A percentile compares a stretch with the other conserved stretches of the same genome.
These are phyloP conservation scores for Metarhizium humberi DNA, from an alignment of 2,329 filamentous ascomycete species.

Conservation along the genomic window DNA sequence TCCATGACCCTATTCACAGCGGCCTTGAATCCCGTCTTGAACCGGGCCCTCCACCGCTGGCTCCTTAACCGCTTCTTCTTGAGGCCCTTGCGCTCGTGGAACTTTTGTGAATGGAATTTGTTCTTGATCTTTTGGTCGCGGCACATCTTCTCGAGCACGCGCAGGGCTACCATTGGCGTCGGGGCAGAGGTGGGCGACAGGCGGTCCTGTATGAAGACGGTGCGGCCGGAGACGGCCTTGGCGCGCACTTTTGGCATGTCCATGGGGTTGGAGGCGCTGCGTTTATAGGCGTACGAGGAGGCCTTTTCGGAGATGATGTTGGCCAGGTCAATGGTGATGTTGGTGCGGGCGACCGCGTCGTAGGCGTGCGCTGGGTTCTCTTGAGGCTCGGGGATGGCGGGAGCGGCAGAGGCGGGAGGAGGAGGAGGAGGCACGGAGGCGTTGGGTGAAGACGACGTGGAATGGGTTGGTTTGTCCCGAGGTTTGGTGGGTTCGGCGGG, in stretches of 20 bases:
- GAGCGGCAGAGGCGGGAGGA: slow-evolving; percentile 9
- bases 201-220: slow-evolving; percentile 26
- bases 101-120: slow-evolving; percentile 52
- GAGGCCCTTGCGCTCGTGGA: slow-evolving; percentile 65
- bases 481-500: slow-evolving; percentile 8
- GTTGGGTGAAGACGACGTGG: slow-evolving; percentile 4
- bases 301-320: slow-evolving; percentile 24
- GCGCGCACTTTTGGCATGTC: slow-evolving; percentile 19
- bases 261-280: slow-evolving; percentile 14
- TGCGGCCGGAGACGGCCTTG: slow-evolving; percentile 26
- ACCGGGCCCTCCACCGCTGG: slow-evolving; percentile 59
- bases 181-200: slow-evolving; percentile 18
- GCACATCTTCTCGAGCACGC: slow-evolving; percentile 28
- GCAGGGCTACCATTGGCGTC: slow-evolving; percentile 36
- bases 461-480: not conserved
- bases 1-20: slow-evolving; percentile 56
- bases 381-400: not conserved
- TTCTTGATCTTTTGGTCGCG: slow-evolving; percentile 45
- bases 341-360: slow-evolving; percentile 11
- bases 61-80: slow-evolving; percentile 68
- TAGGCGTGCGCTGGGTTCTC: slow-evolving; percentile 7
- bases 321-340: slow-evolving; percentile 22
- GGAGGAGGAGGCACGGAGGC: slow-evolving; percentile 12
- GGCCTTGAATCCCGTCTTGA: slow-evolving; percentile 58
- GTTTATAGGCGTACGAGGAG: slow-evolving; percentile 12